Evolutionary conservation across 805 yeast genomes (phyloP).

Genomic region (Kregervanrija fluxuum): DNA sequence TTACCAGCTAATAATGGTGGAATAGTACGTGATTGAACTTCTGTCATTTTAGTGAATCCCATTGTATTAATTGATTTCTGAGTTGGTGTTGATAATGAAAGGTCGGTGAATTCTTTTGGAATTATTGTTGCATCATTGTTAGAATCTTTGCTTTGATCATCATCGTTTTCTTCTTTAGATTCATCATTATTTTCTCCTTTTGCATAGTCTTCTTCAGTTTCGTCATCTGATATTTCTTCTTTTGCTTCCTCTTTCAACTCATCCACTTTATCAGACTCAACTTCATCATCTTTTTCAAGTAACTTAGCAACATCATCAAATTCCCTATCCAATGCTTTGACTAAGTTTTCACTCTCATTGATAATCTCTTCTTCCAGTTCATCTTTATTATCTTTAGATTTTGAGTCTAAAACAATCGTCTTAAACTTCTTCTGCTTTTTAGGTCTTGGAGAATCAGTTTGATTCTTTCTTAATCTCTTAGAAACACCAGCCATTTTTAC

Average conservation of each 20-base stretch:
- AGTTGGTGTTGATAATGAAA: constrained; percentile 76
- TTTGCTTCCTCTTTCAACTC: constrained; percentile 25
- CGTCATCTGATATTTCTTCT: constrained; percentile 13
- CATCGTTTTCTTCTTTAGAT: constrained; percentile 20
- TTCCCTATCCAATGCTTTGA: constrained; percentile 49
- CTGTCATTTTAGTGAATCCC: constrained; percentile 92
- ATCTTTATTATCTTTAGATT: neutral
- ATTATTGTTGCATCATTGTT: constrained; percentile 6
- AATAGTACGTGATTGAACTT: constrained; percentile 90
- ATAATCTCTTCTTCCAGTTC: constrained; percentile 10
- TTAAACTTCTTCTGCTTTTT: constrained; percentile 2
- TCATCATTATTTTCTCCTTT: constrained; percentile 25
- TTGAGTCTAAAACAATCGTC: too few relatives aligned
- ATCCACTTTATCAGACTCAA: constrained; percentile 11
- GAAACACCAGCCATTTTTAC: constrained; percentile 5
- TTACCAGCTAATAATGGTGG: constrained; percentile 95
- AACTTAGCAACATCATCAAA: constrained; percentile 51
- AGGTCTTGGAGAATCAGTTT: neutral
- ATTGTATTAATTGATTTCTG: constrained; percentile 71
- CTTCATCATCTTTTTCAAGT: constrained; percentile 21
- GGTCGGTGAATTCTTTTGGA: constrained; percentile 35
- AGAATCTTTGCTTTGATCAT: constrained; percentile 1
- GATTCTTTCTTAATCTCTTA: constrained; percentile 2
- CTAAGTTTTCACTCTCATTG: constrained; percentile 35
- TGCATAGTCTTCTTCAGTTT: constrained; percentile 14